phyloP scores from a whole-genome alignment of 371 early-diverging fungal genomes.

The Mucor sp. region DNA sequence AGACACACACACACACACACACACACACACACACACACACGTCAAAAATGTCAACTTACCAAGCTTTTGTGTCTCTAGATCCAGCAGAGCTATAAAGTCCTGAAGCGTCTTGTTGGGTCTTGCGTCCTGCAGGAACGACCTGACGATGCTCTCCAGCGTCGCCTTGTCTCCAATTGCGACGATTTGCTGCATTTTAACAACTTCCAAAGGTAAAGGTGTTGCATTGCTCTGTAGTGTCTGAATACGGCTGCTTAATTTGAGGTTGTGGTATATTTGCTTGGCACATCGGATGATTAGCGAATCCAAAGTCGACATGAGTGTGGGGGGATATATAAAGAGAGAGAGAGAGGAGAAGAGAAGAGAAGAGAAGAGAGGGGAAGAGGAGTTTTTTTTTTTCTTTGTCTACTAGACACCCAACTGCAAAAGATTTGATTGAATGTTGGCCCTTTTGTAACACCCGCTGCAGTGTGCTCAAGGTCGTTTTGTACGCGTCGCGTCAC shows the following conservation, averaged over 20 bases:
- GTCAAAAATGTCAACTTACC: slow-evolving; percentile 8
- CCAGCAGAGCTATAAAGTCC: slow-evolving; percentile 16
- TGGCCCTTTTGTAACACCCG: not conserved
- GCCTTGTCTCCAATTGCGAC: slow-evolving; percentile 11
- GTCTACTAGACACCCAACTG: not conserved
- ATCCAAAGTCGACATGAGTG: not conserved
- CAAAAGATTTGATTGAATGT: not conserved
- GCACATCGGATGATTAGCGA: slow-evolving; percentile 17
- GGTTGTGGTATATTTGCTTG: slow-evolving; percentile 42
- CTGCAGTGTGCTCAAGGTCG: not conserved
- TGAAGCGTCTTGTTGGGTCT: slow-evolving; percentile 25
- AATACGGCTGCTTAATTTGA: slow-evolving; percentile 30
- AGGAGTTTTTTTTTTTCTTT: too few species aligned
- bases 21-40: not conserved
- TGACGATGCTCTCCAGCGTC: slow-evolving; percentile 18
- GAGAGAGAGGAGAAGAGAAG: not conserved
- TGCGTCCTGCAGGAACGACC: slow-evolving; percentile 21
- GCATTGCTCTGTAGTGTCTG: not conserved
- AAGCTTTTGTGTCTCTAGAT: slow-evolving; percentile 9
- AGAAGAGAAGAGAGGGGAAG: not conserved
- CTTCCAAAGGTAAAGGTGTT: slow-evolving; percentile 15
- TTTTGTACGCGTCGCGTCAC: slow-evolving; percentile 2
- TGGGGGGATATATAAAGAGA: not conserved
- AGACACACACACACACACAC: not conserved
- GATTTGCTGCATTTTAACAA: slow-evolving; percentile 31